phyloP scores from a whole-genome alignment of 306 rosid genomes.

The Hippophae gyantsensis region DNA sequence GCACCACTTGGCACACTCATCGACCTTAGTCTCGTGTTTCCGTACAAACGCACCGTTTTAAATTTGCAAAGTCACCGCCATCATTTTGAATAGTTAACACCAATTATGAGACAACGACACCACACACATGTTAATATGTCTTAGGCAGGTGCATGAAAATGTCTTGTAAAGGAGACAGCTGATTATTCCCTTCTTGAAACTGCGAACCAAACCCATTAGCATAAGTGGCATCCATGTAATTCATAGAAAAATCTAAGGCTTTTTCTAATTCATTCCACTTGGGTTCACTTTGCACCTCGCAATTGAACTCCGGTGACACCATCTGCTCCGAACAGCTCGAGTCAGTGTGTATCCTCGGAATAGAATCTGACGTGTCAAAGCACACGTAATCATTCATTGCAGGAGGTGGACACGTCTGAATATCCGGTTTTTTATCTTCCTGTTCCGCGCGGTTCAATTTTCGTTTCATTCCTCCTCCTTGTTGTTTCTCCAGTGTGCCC shows the following conservation, averaged over 20 bases:
- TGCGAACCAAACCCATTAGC: conserved; percentile 39
- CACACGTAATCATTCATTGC: conserved; percentile 38
- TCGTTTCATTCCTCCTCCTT: background rate
- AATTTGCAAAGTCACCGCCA: background rate
- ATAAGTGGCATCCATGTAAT: conserved; percentile 49
- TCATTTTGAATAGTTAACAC: background rate
- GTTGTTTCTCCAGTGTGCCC: conserved; percentile 43
- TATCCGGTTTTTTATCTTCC: conserved; percentile 61
- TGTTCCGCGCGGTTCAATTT: conserved; percentile 22
- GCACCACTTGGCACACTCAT: conserved; percentile 50
- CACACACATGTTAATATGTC: conserved; percentile 24
- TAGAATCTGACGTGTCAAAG: conserved; percentile 64
- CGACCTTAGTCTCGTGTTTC: conserved; percentile 73
- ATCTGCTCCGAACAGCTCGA: conserved; percentile 95
- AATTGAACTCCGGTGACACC: conserved; percentile 79
- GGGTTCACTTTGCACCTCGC: conserved; percentile 93
- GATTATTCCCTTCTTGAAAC: conserved; percentile 33
- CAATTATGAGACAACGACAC: background rate
- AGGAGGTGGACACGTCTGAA: conserved; percentile 21
- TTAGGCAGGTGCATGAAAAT: conserved; percentile 67
- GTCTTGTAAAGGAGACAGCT: conserved; percentile 85
- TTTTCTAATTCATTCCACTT: conserved; percentile 79
- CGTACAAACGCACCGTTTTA: conserved; percentile 27
- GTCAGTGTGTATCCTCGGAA: conserved; percentile 80
- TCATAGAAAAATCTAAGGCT: conserved; percentile 38